Conservation (phyloP, 768 basidiomycete genomes). For the Tricholoma sp. region DNA sequence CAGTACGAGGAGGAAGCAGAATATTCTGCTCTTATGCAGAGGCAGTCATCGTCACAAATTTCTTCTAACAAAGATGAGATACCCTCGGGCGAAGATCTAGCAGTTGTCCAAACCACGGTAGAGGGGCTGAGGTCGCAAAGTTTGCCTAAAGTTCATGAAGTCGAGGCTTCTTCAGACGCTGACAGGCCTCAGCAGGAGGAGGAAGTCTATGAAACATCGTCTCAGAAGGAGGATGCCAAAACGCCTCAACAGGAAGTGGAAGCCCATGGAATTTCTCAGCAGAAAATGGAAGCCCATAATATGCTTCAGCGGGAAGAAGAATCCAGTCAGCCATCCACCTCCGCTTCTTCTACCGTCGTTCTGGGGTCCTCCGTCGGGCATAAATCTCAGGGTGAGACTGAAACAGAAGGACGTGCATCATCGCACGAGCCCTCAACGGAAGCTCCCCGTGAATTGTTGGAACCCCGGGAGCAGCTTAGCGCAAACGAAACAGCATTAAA, state of each 20-base stretch:
- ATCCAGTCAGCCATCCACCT: background rate
- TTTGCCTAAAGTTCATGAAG: background rate
- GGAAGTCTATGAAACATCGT: background rate
- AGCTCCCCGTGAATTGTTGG: background rate
- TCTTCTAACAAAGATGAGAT: background rate
- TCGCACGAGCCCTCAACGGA: background rate
- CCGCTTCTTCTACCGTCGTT: background rate
- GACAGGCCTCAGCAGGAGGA: background rate
- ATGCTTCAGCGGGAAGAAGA: background rate
- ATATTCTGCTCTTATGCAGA: slow-evolving; percentile 1
- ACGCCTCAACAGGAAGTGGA: too few relatives aligned
- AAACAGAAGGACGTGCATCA: background rate
- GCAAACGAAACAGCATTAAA: background rate
- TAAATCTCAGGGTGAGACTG: background rate
- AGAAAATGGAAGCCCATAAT: background rate
- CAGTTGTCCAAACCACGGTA: background rate
- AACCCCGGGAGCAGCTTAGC: background rate
- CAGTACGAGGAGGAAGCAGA: slow-evolving; percentile 2
- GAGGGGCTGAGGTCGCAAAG: background rate
- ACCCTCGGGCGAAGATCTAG: background rate
- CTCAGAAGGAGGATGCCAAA: too few relatives aligned
- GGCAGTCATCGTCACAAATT: background rate
- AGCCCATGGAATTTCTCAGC: too few relatives aligned
- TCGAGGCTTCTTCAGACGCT: background rate
- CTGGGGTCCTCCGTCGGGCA: background rate